Evolutionary conservation across 164 flowering plant genomes (phyloP), one percentile per base, ranked within the genome.

Genomic region (Piper longum): DNA sequence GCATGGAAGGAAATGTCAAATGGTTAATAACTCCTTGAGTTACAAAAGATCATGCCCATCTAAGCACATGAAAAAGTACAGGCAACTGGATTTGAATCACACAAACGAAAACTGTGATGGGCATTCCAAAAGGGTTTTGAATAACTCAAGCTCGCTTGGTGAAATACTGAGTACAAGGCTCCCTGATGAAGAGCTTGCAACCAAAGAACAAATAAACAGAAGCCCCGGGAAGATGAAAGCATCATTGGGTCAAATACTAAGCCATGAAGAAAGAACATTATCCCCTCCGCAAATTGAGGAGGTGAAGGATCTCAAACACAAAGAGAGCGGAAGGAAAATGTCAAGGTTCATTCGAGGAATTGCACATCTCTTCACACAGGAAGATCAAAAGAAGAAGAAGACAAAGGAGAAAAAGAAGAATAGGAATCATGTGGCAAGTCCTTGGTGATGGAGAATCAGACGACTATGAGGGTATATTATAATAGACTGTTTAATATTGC

Each of bases 111-210:
- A 57, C 2, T 68, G 41, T 54, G 87, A 86, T 42, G 81, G 72
- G 13, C 36, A 26, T 2, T 57, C 79, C 41, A 76, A 61, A 52
- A 89, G 87, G 14, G 82, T 73, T 64, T 59, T 84, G 62, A 82
- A 71, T 72, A 81, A 88, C 11, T 85, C 97, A 13, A 56, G 90
- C 43, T 93, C 97, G 36, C 88, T 90, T 6, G 99, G 96, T 43
- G 93, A 93, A 72, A 93, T 93, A 62, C 75, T 93, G 65, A 88
- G 91, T 78, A 70, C 81, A 75, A 93, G 90, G 77, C 76, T 93
- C 67, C 78, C 79, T 36, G 79, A 85, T 16, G 89, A 84, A 26
- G 95, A 84, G 54, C 77, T 74, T 61, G 91, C 79, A 52, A 57
- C 68, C 36, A 26, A 26, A 55, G 84, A 48, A 48, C 14, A 14